Evolutionary conservation across 495 filamentous ascomycete species (phyloP).

Genomic region (Halenospora varia): DNA sequence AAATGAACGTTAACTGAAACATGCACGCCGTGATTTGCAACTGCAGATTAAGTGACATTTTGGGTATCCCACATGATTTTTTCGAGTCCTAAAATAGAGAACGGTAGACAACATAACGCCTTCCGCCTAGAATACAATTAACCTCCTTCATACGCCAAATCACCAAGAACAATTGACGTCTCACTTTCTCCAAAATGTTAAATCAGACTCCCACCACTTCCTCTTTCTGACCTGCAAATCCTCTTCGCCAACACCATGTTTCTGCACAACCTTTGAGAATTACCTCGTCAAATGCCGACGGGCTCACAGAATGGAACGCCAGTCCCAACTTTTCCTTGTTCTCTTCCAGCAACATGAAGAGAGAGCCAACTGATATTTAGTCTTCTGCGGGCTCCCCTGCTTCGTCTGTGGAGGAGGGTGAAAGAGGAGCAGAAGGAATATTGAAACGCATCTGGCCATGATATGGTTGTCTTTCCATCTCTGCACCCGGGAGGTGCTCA

Average conservation of each 20-base stretch:
- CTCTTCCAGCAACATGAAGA: slow-evolving; percentile 67
- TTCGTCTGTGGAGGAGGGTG: slow-evolving; percentile 44
- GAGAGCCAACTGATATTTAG: slow-evolving; percentile 42
- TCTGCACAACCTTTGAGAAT: slow-evolving; percentile 74
- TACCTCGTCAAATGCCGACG: slow-evolving; percentile 79
- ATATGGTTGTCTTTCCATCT: slow-evolving; percentile 63
- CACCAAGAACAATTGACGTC: too few relatives aligned
- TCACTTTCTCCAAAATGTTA: neutral
- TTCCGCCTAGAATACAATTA: too few relatives aligned
- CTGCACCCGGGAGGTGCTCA: slow-evolving; percentile 49
- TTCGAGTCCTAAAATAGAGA: too few relatives aligned
- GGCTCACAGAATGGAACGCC: slow-evolving; percentile 71
- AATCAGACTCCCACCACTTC: neutral
- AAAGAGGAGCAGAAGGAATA: slow-evolving; percentile 47
- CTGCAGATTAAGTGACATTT: too few relatives aligned
- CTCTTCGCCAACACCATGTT: slow-evolving; percentile 72
- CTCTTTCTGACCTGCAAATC: slow-evolving; percentile 29
- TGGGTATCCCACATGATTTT: too few relatives aligned
- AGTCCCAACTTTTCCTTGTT: slow-evolving; percentile 60
- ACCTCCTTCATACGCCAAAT: too few relatives aligned
- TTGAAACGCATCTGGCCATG: slow-evolving; percentile 78
- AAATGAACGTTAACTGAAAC: too few relatives aligned
- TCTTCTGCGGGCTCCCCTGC: neutral
- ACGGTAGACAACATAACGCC: too few relatives aligned
- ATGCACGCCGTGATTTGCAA: too few relatives aligned